Conservation (phyloP, 2,329 filamentous ascomycete species). For the Periglandula ipomoeae region DNA sequence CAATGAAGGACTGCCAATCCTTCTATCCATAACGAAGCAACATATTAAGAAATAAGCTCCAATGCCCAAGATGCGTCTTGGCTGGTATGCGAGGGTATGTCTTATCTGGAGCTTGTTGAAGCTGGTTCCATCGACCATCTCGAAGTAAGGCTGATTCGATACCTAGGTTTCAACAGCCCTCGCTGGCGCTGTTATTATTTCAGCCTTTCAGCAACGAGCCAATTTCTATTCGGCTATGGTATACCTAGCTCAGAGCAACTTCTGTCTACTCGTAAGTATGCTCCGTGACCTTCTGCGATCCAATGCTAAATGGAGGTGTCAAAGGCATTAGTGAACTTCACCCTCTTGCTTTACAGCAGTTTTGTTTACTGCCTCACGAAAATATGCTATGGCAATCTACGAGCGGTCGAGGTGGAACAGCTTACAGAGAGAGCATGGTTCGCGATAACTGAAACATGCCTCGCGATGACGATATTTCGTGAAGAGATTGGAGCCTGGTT, state of each 20-base stretch:
- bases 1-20: neutral
- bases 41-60: slow-evolving; percentile 3
- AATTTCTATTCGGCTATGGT: slow-evolving; percentile 99
- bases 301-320: neutral
- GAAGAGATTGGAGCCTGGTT: slow-evolving; percentile 94
- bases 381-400: slow-evolving; percentile 80
- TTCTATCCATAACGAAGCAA: neutral
- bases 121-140: slow-evolving; percentile 2
- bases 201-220: slow-evolving; percentile 86
- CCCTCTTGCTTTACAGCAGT: slow-evolving; percentile 69
- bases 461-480: slow-evolving; percentile 97
- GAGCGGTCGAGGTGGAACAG: slow-evolving; percentile 92
- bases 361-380: slow-evolving; percentile 83
- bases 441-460: slow-evolving; percentile 88
- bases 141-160: slow-evolving; percentile 13
- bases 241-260: slow-evolving; percentile 91
- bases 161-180: slow-evolving; percentile 68
- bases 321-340: slow-evolving; percentile 84
- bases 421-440: slow-evolving; percentile 98
- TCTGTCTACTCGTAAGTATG: slow-evolving; percentile 71
- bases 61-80: slow-evolving; percentile 45
- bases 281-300: slow-evolving; percentile 1
- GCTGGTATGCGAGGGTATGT: slow-evolving; percentile 53
- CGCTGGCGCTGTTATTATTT: slow-evolving; percentile 74
- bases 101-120: neutral